phyloP scores from a whole-genome alignment of 2,329 filamentous ascomycete species.

The Metarhizium robertsii region DNA sequence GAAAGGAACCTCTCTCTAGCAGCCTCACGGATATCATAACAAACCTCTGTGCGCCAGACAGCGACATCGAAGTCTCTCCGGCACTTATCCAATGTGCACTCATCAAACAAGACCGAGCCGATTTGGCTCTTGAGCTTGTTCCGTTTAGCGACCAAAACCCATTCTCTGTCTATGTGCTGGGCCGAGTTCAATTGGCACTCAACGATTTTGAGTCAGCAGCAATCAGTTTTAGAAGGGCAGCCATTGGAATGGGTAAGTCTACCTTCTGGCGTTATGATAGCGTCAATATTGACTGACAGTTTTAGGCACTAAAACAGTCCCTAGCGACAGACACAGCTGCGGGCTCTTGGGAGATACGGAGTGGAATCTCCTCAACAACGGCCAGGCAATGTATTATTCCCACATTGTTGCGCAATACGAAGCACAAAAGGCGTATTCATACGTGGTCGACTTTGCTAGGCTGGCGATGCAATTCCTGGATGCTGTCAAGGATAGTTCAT shows the following conservation, averaged over 20 bases:
- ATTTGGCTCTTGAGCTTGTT: constrained; percentile 48
- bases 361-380: constrained; percentile 58
- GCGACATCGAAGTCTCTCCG: constrained; percentile 55
- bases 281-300: constrained; percentile 1
- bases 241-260: constrained; percentile 68
- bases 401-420: constrained; percentile 82
- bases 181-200: constrained; percentile 64
- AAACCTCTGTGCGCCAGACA: constrained; percentile 54
- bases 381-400: constrained; percentile 74
- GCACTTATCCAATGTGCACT: constrained; percentile 53
- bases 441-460: constrained; percentile 75
- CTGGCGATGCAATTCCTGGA: constrained; percentile 58
- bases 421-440: constrained; percentile 63
- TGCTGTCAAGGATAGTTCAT: constrained; percentile 18
- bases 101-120: constrained; percentile 48
- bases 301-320: constrained; percentile 35
- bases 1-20: constrained; percentile 42
- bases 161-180: constrained; percentile 75
- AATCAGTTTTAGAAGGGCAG: constrained; percentile 70
- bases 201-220: constrained; percentile 67
- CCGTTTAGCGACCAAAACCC: constrained; percentile 47
- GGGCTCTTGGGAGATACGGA: constrained; percentile 70
- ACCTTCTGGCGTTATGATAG: not conserved
- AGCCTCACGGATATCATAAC: constrained; percentile 58
- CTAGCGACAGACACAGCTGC: constrained; percentile 44